A percentile compares a stretch with the other conserved stretches of the same genome.
Evolutionary conservation across 805 yeast species (phyloP).

Genomic region (Candida xiaguanensis): DNA sequence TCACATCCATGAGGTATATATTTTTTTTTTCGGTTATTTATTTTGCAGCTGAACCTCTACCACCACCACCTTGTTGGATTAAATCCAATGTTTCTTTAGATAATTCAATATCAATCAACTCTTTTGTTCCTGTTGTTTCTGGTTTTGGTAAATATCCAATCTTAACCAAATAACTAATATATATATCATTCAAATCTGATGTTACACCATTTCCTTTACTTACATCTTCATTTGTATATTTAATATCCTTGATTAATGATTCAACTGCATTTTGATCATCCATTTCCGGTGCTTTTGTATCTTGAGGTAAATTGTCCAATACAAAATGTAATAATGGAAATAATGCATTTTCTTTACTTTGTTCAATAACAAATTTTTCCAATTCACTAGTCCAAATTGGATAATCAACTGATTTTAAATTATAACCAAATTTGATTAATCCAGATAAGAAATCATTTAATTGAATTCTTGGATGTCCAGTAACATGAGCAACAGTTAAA

Average conservation of each 20-base stretch:
- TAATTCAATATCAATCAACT: slow-evolving; percentile 57
- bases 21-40: slow-evolving; percentile 9
- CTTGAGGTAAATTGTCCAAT: slow-evolving; percentile 83
- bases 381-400: slow-evolving; percentile 73
- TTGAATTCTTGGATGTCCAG: slow-evolving; percentile 89
- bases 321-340: slow-evolving; percentile 94
- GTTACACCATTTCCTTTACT: slow-evolving; percentile 77
- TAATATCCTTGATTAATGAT: slow-evolving; percentile 60
- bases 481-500: slow-evolving; percentile 86
- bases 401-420: slow-evolving; percentile 60
- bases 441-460: slow-evolving; percentile 72
- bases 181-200: slow-evolving; percentile 60
- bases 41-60: slow-evolving; percentile 64
- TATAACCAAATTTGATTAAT: slow-evolving; percentile 69
- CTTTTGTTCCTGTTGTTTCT: slow-evolving; percentile 29
- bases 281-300: slow-evolving; percentile 92
- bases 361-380: slow-evolving; percentile 74
- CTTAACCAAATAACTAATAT: slow-evolving; percentile 73
- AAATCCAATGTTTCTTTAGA: slow-evolving; percentile 52
- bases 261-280: slow-evolving; percentile 80
- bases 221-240: slow-evolving; percentile 62
- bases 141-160: slow-evolving; percentile 80
- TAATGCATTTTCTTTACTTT: slow-evolving; percentile 75
- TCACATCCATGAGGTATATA: background rate
- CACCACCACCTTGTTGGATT: slow-evolving; percentile 66